Evolutionary conservation across 257 asterid genomes (phyloP), one percentile per base, ranked within the genome.

Genomic region (Penstemon eatonii): DNA sequence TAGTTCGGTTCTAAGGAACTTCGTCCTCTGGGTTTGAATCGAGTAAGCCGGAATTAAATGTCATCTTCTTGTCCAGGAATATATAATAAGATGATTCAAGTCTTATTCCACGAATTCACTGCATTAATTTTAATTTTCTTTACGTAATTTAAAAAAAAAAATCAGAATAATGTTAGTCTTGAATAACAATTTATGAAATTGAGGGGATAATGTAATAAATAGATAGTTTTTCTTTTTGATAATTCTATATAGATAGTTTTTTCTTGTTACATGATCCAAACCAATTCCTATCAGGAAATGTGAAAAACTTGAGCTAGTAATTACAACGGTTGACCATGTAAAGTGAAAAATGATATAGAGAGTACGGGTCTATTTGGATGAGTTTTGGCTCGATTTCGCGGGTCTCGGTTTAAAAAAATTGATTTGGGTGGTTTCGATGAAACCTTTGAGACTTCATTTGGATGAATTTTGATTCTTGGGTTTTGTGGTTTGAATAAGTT

Each of bases 261-360:
- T 52, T 41, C 12, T 61, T n/a, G n/a, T n/a, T 68, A 61, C 75
- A 63, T 12, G 38, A 56, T 33, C 44, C 39, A 56, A 53, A 60
- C 60, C 40, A 56, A 56, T 36, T 55, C n/a, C 61, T 56, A 68
- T 11, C 42, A 42, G 1, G 1, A 15, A 15, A 15, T 15, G 18
- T 15, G 18, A 15, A 15, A 15, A 15, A 15, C 18, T 15, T 15
- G 18, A 15, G 18, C 18, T 15, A 15, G 0, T 2, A 25, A 25
- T 25, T 65, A 55, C 67, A 70, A 41, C 56, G 36, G 63, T 59
- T 57, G 50, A 6, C 4, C 7, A 51, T 45, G 33, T 43, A 39
- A 54, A 46, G 19, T 53, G 7, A 33, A 68, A 1, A 3, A 41
- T 13, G 60, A 65, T 47, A 59, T 42, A 54, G 15, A 42, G 62